Evolutionary conservation across 1,284 basidiomycete species (phyloP), one percentile per base, ranked within the genome.

Genomic region (Trichosporon asahii): DNA sequence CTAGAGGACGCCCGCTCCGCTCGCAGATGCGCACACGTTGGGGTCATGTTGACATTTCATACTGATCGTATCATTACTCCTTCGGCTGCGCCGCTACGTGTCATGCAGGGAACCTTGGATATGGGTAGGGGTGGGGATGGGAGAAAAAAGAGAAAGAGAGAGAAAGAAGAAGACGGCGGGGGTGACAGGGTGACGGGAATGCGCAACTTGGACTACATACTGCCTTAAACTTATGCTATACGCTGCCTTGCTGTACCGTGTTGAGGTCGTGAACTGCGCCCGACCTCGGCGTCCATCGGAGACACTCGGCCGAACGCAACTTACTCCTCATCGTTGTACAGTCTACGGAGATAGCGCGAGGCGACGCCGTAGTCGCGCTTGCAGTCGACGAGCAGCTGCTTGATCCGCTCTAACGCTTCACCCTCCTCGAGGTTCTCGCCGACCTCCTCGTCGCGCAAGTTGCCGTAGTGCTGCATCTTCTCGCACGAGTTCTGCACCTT

Each of bases 391-490:
- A 91, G 82, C 33, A 90, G 80, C 14, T 80, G 82, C 66, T 78
- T 81, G 83, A 94, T 93, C 80, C 85, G 86, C 9, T 81, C 80
- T 21, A 95, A 83, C 15, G 94, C 93, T 33, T 89, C 89, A 1
- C 86, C 83, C 11, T 84, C 76, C 2, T 84, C 82, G 66, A 93
- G 83, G 55, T 85, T 82, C 12, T 73, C 77, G 21, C 78, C 79
- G n/a, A 80, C 78, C 68, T 83, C 79, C 72, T 84, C 85, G 70
- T 86, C 85, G 23, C 84, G 81, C 55, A 76, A 73, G 70, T 85
- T 87, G 66, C 94, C 94, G 78, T 91, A 90, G 83, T 95, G 89
- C 83, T 96, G 94, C 80, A 96, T 95, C 83, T 88, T 88, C 83
- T 94, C 93, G 84, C 94, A 96, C 61, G 90, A 89, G 31, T 85